Percentiles rank a stretch among this genome's conserved stretches.
Conservation (phyloP, 164 flowering plant species). For the Vitis labrusca region DNA sequence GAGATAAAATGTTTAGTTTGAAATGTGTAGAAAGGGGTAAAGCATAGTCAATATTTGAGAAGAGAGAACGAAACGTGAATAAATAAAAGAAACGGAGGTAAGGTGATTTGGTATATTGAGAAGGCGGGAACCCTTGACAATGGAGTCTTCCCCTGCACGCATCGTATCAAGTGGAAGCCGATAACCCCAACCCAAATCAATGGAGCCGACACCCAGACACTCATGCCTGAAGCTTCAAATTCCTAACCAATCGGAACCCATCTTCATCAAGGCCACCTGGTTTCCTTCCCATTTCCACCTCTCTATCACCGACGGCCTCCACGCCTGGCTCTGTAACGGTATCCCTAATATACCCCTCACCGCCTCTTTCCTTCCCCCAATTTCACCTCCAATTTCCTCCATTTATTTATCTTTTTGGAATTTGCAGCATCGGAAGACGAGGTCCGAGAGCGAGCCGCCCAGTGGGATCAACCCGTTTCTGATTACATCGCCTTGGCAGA, state of each 20-base stretch:
- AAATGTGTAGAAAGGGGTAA: no score
- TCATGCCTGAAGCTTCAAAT: constrained; percentile 68
- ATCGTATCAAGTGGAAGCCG: no score
- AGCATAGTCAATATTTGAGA: no score
- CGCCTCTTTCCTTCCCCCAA: not conserved
- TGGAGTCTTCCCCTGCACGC: no score
- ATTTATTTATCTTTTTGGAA: not conserved
- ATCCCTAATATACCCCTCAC: not conserved
- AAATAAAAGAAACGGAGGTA: no score
- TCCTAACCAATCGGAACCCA: constrained; percentile 21
- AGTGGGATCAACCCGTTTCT: constrained; percentile 84
- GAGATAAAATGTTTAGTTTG: no score
- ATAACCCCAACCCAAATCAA: not conserved
- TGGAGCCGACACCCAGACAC: constrained; percentile 41
- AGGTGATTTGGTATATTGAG: no score
- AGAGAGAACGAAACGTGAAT: no score
- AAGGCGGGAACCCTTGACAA: no score
- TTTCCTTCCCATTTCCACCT: constrained; percentile 56
- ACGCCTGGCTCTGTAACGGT: constrained; percentile 85
- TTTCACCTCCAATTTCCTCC: not conserved
- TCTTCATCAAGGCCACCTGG: constrained; percentile 82
- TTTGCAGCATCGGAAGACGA: constrained; percentile 67
- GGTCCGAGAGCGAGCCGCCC: constrained; percentile 71
- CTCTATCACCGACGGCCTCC: constrained; percentile 64
- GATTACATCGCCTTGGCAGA: constrained; percentile 80